phyloP scores from a whole-genome alignment of 2,329 filamentous ascomycete genomes.

The Aspergillus clavatus region DNA sequence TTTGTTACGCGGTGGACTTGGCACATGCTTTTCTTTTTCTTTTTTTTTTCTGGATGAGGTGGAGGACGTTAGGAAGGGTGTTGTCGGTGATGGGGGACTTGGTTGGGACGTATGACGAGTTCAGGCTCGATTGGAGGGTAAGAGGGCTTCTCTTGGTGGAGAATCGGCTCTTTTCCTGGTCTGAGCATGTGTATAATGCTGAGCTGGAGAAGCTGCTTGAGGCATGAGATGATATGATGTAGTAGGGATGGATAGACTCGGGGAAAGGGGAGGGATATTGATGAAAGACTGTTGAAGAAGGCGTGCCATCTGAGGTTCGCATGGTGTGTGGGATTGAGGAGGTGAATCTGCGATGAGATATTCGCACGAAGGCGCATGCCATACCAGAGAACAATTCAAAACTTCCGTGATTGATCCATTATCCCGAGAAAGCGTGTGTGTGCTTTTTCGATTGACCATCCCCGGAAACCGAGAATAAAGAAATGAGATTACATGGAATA shows the following conservation, averaged over 20 bases:
- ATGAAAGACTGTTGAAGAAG: too few relatives aligned
- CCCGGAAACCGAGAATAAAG: too few relatives aligned
- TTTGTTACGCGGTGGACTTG: constrained; percentile 19
- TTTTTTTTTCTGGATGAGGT: not conserved
- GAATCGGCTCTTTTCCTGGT: not conserved
- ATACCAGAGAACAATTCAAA: not conserved
- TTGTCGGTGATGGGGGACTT: not conserved
- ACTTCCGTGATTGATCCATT: not conserved
- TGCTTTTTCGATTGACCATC: too few relatives aligned
- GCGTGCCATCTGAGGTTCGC: too few relatives aligned
- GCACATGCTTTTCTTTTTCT: constrained; percentile 17
- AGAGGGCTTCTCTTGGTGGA: not conserved
- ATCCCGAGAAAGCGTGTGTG: too few relatives aligned
- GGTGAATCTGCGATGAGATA: not conserved
- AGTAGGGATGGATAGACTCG: too few relatives aligned
- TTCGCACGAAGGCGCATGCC: not conserved
- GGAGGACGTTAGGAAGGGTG: not conserved
- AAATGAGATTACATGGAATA: too few relatives aligned
- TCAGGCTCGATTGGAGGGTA: not conserved
- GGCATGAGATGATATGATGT: too few relatives aligned
- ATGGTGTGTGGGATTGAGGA: too few relatives aligned
- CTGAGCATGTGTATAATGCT: not conserved
- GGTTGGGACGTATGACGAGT: too few relatives aligned
- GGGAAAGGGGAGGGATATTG: not conserved
- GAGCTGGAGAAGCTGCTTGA: too few relatives aligned